Evolutionary conservation across 2,329 filamentous ascomycete species (phyloP), one percentile per base, ranked within the genome.

Genomic region (Aurifilum marmelostoma): DNA sequence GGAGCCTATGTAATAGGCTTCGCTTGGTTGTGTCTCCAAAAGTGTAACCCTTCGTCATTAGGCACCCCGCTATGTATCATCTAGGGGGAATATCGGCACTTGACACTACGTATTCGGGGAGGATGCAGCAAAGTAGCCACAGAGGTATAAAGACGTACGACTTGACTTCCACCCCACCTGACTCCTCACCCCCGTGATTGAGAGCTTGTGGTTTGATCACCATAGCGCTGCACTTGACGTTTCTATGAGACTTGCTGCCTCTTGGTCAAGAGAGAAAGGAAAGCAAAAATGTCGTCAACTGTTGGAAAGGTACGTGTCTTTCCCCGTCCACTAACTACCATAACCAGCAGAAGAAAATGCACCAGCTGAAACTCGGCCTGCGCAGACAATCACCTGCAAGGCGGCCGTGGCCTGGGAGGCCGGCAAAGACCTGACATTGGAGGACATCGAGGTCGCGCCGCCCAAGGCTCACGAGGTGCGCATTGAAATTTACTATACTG

Each of bases 321-420:
- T 14, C 54, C 39, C 63, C 32, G 24, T 47, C 34, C 8, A 27
- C 58, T 41, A 60, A 21, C 27, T 1, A 34, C 21, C 16, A 39
- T 12, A 21, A 18, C 0, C 2, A 50, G 12, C 9, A 24, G 27
- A 29, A 52, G 21, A 3, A 50, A 4, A 50, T 4, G 29, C 18
- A 47, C 14, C 7, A 41, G 60, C 65, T 67, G 50, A 67, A 58
- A 14, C 24, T 34, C n/a, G 6, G 9, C 21, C 7, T 65, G 14
- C 24, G 12, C 39, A 71, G 69, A 71, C 67, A 3, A 71, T 71
- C n/a, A 71, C 67, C 65, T 71, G 69, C 69, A 71, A 96, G 91
- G 96, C 96, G 74, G 96, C 96, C 77, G 92, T 99, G 73, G 96
- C 96, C 80, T 99, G 96, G 96, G 95, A 94, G 82, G 94, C 96